These are phyloP conservation scores for Mortierella sp. DNA, from an alignment of 371 early-diverging fungal genomes.

Conservation along the genomic window DNA sequence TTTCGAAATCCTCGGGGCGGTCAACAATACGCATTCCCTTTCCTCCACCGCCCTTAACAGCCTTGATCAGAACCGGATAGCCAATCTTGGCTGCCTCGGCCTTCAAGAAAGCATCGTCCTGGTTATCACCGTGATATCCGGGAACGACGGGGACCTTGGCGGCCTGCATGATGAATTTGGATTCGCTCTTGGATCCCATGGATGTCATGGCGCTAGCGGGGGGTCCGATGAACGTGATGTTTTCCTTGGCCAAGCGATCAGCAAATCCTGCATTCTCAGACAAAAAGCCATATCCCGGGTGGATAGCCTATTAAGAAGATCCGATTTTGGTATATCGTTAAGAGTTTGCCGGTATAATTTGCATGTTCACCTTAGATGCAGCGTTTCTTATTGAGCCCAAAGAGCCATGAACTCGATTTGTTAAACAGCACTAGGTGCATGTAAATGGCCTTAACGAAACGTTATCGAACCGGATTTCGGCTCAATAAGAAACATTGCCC, in stretches of 20 bases:
- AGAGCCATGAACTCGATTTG: no score
- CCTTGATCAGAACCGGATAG: conserved; percentile 97
- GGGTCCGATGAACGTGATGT: conserved; percentile 93
- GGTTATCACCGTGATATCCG: conserved; percentile 95
- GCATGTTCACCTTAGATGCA: background rate
- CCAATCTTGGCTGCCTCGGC: conserved; percentile 86
- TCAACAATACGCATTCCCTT: conserved; percentile 95
- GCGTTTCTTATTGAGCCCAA: no score
- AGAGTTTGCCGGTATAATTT: background rate
- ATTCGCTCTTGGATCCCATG: conserved; percentile 97
- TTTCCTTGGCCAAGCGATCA: conserved; percentile 75
- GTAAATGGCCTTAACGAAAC: no score
- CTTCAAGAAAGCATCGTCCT: conserved; percentile 81
- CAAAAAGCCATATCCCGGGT: conserved; percentile 97
- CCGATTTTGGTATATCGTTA: background rate
- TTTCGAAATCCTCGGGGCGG: conserved; percentile 80
- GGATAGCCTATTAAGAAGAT: conserved; percentile 79
- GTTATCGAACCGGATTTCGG: no score
- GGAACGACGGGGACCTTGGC: conserved; percentile 95
- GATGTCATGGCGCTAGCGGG: conserved; percentile 89
- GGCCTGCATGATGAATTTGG: conserved; percentile 90
- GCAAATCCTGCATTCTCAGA: conserved; percentile 97
- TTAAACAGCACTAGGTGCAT: no score
- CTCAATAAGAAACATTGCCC: no score
- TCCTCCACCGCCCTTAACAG: conserved; percentile 97